Base-by-base conservation (phyloP, 768 basidiomycete species). In the Cystofilobasidium capitatum region DNA sequence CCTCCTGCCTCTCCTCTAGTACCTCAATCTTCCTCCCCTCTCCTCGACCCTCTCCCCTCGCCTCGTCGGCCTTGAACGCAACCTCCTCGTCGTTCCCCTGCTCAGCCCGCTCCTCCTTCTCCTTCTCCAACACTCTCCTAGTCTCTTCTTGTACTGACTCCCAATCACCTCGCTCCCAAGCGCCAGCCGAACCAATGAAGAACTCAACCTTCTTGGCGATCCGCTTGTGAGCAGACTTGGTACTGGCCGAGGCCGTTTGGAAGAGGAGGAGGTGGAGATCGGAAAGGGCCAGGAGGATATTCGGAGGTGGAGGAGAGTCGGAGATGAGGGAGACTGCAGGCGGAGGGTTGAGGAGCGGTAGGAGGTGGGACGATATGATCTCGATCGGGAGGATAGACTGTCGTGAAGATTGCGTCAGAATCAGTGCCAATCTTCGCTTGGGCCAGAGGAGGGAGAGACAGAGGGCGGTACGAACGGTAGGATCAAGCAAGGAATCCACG, bases 311-410 rank as follows among this genome's bases (percentile, higher is more conserved):
- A 1, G 44, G 10, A n/a, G 20, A 16, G 40, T 61, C 59, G 44
- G 59, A 3, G 12, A 61, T 1, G 24, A 54, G 35, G 7, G 54
- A 44, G 55, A 68, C 24, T 3, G 60, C 42, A 0, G 60, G 31
- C 13, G 61, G 66, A 8, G 66, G 66, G 26, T 35, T 29, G 13
- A 68, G 61, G 9, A 68, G 55, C 1, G 54, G 66, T 5, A 35
- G 16, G 44, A 68, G 29, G 55, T 62, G 60, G 14, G 55, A 20
- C 8, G 45, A 20, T 1, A 57, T n/a, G 37, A 66, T 13, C 20
- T 10, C 6, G 3, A 58, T 33, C n/a, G 45, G 58, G 33, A 42
- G 47, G 47, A 24, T 6, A 14, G 31, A 51, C 45, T 59, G 31
- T n/a, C 16, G 10, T 22, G 36, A 14, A 14, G 49, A 29, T 6